Evolutionary conservation across 345 rosid species (phyloP).

Genomic region (Citrus inodora): DNA sequence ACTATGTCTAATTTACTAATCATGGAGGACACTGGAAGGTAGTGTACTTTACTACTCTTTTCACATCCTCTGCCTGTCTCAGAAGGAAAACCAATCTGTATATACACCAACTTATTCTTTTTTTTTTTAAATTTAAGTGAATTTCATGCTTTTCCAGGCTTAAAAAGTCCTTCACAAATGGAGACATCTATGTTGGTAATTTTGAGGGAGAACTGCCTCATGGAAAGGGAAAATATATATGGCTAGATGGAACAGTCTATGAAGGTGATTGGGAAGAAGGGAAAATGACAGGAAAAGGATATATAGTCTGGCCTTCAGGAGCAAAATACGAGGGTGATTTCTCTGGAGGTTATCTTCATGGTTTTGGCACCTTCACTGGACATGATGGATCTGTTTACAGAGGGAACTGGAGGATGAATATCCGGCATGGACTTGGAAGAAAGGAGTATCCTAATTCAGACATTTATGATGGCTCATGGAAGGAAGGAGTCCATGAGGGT

Average conservation of each 20-base stretch:
- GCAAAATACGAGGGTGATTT: slow-evolving; percentile 80
- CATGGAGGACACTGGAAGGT: slow-evolving; percentile 25
- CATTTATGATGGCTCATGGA: slow-evolving; percentile 82
- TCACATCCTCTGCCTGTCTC: background rate
- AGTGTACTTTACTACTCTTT: background rate
- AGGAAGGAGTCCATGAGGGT: slow-evolving; percentile 87
- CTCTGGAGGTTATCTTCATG: slow-evolving; percentile 88
- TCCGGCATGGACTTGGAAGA: slow-evolving; percentile 76
- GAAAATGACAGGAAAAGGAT: slow-evolving; percentile 80
- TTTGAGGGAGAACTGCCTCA: slow-evolving; percentile 62
- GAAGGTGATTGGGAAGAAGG: slow-evolving; percentile 91
- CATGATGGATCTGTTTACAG: slow-evolving; percentile 55
- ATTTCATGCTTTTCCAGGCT: slow-evolving; percentile 33
- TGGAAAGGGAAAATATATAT: slow-evolving; percentile 73
- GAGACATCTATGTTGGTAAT: slow-evolving; percentile 65
- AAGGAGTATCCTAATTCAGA: slow-evolving; percentile 69
- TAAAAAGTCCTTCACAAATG: slow-evolving; percentile 50
- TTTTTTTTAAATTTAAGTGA: background rate
- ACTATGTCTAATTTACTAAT: slow-evolving; percentile 1
- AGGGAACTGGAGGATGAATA: slow-evolving; percentile 89
- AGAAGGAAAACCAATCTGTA: background rate
- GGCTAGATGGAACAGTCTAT: slow-evolving; percentile 67
- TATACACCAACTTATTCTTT: background rate
- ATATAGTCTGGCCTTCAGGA: slow-evolving; percentile 66
- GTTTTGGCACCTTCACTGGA: slow-evolving; percentile 59